phyloP scores from a whole-genome alignment of 2,329 filamentous ascomycete genomes.

The Aspergillus spinulosporus region DNA sequence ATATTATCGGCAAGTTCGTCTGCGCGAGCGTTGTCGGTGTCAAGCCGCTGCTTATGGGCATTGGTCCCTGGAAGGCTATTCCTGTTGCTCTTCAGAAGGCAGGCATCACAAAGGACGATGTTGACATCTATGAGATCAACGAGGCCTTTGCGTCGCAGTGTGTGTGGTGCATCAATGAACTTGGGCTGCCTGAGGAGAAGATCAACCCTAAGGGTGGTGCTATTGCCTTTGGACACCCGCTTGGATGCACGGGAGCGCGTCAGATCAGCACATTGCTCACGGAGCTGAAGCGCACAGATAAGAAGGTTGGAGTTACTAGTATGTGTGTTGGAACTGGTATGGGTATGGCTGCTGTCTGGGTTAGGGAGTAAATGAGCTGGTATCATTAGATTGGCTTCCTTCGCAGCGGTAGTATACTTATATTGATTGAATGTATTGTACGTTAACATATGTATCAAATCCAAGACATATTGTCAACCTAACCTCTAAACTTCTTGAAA shows the following conservation, averaged over 20 bases:
- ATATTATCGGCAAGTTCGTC: constrained; percentile 90
- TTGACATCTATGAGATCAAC: constrained; percentile 99
- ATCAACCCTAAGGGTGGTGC: constrained; percentile 97
- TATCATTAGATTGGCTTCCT: constrained; percentile 21
- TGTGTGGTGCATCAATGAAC: constrained; percentile 86
- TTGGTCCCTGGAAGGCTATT: constrained; percentile 94
- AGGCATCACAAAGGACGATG: constrained; percentile 81
- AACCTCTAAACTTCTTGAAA: constrained; percentile 58
- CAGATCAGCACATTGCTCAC: constrained; percentile 91
- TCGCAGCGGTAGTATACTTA: constrained; percentile 19
- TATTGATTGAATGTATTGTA: constrained; percentile 17
- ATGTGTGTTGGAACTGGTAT: constrained; percentile 98
- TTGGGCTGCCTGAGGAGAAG: constrained; percentile 79
- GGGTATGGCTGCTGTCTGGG: constrained; percentile 97
- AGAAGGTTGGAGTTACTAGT: constrained; percentile 86
- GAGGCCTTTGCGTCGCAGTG: constrained; percentile 97
- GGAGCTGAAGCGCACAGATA: constrained; percentile 78
- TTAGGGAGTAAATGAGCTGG: constrained; percentile 69
- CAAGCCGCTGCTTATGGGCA: constrained; percentile 89
- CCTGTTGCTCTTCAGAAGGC: constrained; percentile 87
- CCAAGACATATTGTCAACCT: not conserved
- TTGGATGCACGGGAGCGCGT: constrained; percentile 90
- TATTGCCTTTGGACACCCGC: constrained; percentile 92
- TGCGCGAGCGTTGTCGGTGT: constrained; percentile 83
- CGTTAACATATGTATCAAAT: constrained; percentile 7